Conservation (phyloP, 352 stramenopile species). For the Pythium scleroteichum region DNA sequence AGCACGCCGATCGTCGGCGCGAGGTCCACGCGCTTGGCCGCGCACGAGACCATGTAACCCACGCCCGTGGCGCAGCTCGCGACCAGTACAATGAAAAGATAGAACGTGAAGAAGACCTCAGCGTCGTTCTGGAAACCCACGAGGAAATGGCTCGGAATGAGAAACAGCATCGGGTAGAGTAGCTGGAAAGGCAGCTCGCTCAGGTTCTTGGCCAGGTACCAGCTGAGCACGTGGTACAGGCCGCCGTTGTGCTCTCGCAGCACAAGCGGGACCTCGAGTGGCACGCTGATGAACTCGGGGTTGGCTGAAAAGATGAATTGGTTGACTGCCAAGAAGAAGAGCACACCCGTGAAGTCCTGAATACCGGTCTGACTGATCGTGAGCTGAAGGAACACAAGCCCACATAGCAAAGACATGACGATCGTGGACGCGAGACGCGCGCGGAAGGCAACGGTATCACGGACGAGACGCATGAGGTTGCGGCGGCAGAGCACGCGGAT, state of each 20-base stretch:
- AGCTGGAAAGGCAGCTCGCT: constrained; percentile 52
- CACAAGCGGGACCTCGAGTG: constrained; percentile 32
- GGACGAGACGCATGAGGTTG: constrained; percentile 30
- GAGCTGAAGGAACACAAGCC: constrained; percentile 51
- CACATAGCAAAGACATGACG: constrained; percentile 41
- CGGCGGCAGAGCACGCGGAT: constrained; percentile 25
- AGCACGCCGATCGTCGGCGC: constrained; percentile 45
- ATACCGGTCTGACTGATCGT: constrained; percentile 38
- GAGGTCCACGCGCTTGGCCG: constrained; percentile 33
- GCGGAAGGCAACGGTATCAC: constrained; percentile 35
- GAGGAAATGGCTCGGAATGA: constrained; percentile 46
- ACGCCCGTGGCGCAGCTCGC: constrained; percentile 14
- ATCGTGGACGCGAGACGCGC: constrained; percentile 27
- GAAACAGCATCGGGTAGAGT: constrained; percentile 39
- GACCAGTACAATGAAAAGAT: constrained; percentile 25
- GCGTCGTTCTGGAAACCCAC: constrained; percentile 38
- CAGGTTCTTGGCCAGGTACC: constrained; percentile 52
- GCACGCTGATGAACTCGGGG: constrained; percentile 27
- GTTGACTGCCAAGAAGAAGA: constrained; percentile 50
- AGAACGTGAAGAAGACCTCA: constrained; percentile 35
- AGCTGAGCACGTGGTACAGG: constrained; percentile 40
- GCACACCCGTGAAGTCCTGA: constrained; percentile 42
- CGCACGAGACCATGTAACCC: constrained; percentile 44
- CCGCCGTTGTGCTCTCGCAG: constrained; percentile 46
- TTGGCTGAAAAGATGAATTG: constrained; percentile 27